A percentile compares a stretch with the other conserved stretches of the same genome.
Conservation (phyloP, 306 rosid genomes). For the Trifolium fragiferum region DNA sequence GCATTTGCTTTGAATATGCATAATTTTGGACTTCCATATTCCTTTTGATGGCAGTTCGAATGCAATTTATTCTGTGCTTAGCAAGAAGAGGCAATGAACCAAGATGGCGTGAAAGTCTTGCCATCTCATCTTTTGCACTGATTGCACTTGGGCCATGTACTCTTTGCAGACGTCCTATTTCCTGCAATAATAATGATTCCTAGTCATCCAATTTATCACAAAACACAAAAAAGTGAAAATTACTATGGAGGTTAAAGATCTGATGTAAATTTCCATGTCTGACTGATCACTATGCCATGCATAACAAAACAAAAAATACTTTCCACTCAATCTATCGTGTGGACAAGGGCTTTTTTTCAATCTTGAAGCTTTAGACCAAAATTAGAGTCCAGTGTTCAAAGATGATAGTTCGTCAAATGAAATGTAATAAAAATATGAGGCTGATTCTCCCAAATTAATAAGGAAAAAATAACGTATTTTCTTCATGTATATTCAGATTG, state of each 20-base stretch:
- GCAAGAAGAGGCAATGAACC: constrained; percentile 97
- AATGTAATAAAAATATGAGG: constrained; percentile 12
- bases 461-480: background rate
- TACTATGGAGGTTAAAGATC: constrained; percentile 15
- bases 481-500: constrained; percentile 35
- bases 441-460: background rate
- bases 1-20: constrained; percentile 92
- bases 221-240: constrained; percentile 22
- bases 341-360: constrained; percentile 15
- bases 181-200: constrained; percentile 51
- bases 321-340: constrained; percentile 23
- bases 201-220: constrained; percentile 18
- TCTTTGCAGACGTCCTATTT: constrained; percentile 89
- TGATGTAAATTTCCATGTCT: constrained; percentile 11
- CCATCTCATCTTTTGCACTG: constrained; percentile 99
- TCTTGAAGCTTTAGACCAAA: constrained; percentile 16
- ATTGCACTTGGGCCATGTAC: constrained; percentile 94
- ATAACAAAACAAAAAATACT: background rate
- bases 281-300: constrained; percentile 13
- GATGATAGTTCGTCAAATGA: background rate
- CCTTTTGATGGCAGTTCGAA: constrained; percentile 92
- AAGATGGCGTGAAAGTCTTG: constrained; percentile 90
- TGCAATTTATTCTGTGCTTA: constrained; percentile 90
- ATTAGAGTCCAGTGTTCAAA: constrained; percentile 26
- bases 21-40: constrained; percentile 97